Conservation (phyloP, 495 filamentous ascomycete genomes). For the Penicillium pulvis region DNA sequence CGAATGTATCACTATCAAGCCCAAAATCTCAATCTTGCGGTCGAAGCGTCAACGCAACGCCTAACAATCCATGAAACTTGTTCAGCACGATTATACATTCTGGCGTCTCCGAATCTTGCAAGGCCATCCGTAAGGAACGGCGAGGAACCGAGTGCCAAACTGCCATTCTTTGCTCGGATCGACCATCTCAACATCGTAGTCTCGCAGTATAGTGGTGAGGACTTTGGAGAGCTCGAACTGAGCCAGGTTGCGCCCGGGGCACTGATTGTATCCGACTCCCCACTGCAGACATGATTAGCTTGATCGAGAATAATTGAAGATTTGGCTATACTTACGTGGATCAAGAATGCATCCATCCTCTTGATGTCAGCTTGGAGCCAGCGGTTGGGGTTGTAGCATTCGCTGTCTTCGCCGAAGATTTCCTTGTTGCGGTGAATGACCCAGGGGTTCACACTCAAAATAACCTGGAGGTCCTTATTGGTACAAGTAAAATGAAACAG, state of each 20-base stretch:
- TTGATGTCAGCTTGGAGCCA: constrained; percentile 38
- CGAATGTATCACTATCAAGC: too few relatives aligned
- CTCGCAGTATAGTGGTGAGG: constrained; percentile 38
- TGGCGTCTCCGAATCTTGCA: constrained; percentile 20
- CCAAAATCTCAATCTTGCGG: too few relatives aligned
- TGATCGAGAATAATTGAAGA: not conserved
- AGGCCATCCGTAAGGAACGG: constrained; percentile 45
- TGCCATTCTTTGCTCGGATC: constrained; percentile 42
- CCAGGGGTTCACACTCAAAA: constrained; percentile 48
- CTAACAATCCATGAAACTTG: too few relatives aligned
- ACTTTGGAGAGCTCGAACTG: constrained; percentile 49
- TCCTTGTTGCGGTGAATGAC: constrained; percentile 44
- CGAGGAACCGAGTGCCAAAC: constrained; percentile 38
- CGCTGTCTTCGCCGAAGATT: constrained; percentile 46
- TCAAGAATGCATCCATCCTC: constrained; percentile 38
- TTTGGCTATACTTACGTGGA: constrained; percentile 23
- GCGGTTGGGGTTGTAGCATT: constrained; percentile 47
- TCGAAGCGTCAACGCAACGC: too few relatives aligned
- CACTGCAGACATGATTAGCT: constrained; percentile 28
- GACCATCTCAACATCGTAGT: constrained; percentile 44
- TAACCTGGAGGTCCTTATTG: constrained; percentile 23
- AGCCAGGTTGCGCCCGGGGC: constrained; percentile 47
- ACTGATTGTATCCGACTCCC: constrained; percentile 45
- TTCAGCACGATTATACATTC: not conserved
- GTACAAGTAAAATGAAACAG: not conserved